A percentile compares a stretch with the other conserved stretches of the same genome.
These are phyloP conservation scores for Podaxis rugospora DNA, from an alignment of 768 basidiomycete genomes.

Conservation along the genomic window DNA sequence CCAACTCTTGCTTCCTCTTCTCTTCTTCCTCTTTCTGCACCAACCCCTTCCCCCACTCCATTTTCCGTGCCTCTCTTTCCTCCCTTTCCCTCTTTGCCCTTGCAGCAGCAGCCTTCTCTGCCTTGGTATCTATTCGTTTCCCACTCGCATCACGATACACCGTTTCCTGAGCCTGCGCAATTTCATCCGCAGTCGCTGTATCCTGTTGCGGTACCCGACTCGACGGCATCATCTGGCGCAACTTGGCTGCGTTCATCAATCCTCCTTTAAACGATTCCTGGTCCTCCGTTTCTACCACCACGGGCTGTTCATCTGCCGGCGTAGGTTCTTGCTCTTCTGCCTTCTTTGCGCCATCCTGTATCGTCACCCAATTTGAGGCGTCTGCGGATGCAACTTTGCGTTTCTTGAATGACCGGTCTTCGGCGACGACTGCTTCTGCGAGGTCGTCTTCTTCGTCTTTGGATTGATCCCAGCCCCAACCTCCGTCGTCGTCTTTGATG, in stretches of 20 bases:
- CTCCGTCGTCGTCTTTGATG: constrained; percentile 68
- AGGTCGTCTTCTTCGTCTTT: constrained; percentile 54
- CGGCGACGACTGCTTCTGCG: constrained; percentile 63
- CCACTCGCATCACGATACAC: constrained; percentile 91
- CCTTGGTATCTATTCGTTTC: constrained; percentile 83
- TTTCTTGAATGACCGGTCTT: constrained; percentile 79
- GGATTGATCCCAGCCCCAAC: constrained; percentile 49
- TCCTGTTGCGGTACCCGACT: constrained; percentile 28
- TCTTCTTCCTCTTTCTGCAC: constrained; percentile 84
- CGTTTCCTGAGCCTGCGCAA: constrained; percentile 75
- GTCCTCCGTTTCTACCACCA: constrained; percentile 43
- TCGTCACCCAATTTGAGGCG: constrained; percentile 62
- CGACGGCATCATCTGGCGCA: constrained; percentile 59
- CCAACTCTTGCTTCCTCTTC: constrained; percentile 56
- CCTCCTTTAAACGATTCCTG: constrained; percentile 55
- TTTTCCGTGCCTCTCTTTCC: constrained; percentile 84
- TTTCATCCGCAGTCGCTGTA: constrained; percentile 45
- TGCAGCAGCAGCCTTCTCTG: constrained; percentile 81
- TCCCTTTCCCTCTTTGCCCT: constrained; percentile 74
- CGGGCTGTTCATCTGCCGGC: constrained; percentile 67
- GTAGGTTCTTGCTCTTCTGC: constrained; percentile 44
- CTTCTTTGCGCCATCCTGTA: constrained; percentile 45
- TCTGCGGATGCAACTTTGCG: constrained; percentile 38
- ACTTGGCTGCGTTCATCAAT: constrained; percentile 68
- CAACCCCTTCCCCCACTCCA: constrained; percentile 98